Conservation (phyloP, 2,329 filamentous ascomycete species). For the Trichophyton schoenleinii region DNA sequence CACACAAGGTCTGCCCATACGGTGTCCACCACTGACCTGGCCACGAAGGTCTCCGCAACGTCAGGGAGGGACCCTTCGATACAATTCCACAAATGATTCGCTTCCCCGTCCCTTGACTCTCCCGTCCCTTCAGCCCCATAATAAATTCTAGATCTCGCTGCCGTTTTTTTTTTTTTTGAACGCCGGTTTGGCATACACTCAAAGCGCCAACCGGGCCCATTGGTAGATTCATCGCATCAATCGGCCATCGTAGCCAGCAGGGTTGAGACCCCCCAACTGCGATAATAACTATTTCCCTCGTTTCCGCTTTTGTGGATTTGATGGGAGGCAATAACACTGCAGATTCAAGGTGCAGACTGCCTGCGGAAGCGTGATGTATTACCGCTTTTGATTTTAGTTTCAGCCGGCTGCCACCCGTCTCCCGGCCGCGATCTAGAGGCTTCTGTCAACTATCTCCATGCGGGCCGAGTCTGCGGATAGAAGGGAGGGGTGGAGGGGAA, state of each 20-base stretch:
- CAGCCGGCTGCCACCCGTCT: not conserved
- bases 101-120: not conserved
- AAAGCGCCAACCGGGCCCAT: not conserved
- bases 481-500: not conserved
- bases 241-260: not conserved
- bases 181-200: not conserved
- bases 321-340: not conserved
- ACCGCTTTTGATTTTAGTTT: slow-evolving; percentile 2
- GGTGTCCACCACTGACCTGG: not conserved
- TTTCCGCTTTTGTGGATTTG: not conserved
- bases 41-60: not conserved
- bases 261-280: not conserved
- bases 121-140: not conserved
- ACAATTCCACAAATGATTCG: not conserved
- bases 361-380: not conserved
- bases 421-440: not conserved
- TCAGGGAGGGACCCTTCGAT: not conserved
- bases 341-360: not conserved
- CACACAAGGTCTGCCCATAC: too few species aligned
- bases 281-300: not conserved
- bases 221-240: not conserved
- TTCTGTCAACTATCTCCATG: not conserved
- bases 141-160: not conserved
- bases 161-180: not conserved
- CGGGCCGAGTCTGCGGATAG: not conserved